Evolutionary conservation across 768 basidiomycete species (phyloP).

Genomic region (Xerocomus brunneocitrinus): DNA sequence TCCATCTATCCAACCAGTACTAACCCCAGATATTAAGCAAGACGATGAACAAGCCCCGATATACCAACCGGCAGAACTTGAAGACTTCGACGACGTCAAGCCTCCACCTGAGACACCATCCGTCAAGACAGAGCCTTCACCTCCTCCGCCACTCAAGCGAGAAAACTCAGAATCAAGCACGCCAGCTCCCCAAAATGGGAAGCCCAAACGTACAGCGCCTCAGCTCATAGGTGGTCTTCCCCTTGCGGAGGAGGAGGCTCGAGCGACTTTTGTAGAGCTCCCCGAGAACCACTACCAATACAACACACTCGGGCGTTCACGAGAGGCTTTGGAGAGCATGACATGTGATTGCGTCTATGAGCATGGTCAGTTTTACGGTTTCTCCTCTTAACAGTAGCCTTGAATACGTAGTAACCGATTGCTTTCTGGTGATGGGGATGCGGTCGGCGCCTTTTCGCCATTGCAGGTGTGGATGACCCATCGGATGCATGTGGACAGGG

Average conservation of each 20-base stretch:
- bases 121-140: constrained; percentile 27
- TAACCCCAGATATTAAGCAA: constrained; percentile 10
- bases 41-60: constrained; percentile 6
- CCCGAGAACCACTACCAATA: constrained; percentile 81
- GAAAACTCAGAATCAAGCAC: constrained; percentile 35
- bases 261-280: constrained; percentile 70
- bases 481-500: constrained; percentile 75
- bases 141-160: constrained; percentile 28
- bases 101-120: constrained; percentile 26
- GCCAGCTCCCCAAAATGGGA: constrained; percentile 32
- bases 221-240: constrained; percentile 84
- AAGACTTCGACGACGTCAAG: constrained; percentile 23
- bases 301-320: constrained; percentile 79
- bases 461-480: constrained; percentile 54
- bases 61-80: constrained; percentile 12
- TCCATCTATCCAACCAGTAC: constrained; percentile 15
- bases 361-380: constrained; percentile 56
- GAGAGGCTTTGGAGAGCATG: constrained; percentile 89
- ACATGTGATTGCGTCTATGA: constrained; percentile 89
- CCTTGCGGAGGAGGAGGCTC: constrained; percentile 66
- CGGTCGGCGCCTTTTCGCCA: constrained; percentile 20
- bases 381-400: constrained; percentile 19
- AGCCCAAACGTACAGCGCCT: constrained; percentile 36
- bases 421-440: constrained; percentile 9
- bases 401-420: constrained; percentile 29